Conservation (phyloP, 2,329 filamentous ascomycete species). For the Westerdykella ornata region DNA sequence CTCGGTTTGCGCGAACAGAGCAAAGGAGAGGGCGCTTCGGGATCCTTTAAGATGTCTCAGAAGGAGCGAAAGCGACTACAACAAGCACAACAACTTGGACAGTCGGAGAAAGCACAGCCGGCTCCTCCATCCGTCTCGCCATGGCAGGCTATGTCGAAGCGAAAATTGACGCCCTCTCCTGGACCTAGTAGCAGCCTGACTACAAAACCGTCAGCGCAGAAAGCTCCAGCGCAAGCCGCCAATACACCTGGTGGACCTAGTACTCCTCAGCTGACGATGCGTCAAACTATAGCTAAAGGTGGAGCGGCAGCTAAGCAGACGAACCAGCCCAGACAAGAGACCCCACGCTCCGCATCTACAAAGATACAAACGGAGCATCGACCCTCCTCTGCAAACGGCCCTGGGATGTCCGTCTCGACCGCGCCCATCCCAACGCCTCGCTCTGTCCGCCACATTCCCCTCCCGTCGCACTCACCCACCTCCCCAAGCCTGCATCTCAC, state of each 20-base stretch:
- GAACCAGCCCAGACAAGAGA: slow-evolving; percentile 15
- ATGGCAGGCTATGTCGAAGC: slow-evolving; percentile 28
- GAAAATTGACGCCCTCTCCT: slow-evolving; percentile 21
- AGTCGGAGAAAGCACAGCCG: slow-evolving; percentile 25
- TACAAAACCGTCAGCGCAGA: slow-evolving; percentile 12
- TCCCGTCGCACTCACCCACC: slow-evolving; percentile 54
- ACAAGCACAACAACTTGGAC: slow-evolving; percentile 34
- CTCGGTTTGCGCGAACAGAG: slow-evolving; percentile 45
- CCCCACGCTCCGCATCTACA: slow-evolving; percentile 7
- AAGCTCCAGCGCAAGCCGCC: slow-evolving; percentile 7
- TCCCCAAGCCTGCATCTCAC: slow-evolving; percentile 63
- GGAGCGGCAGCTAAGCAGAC: slow-evolving; percentile 23
- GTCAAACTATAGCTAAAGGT: slow-evolving; percentile 49
- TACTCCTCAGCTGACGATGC: slow-evolving; percentile 53
- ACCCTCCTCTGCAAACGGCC: slow-evolving; percentile 17
- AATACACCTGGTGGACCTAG: slow-evolving; percentile 14
- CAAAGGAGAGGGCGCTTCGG: slow-evolving; percentile 30
- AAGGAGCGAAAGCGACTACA: slow-evolving; percentile 71
- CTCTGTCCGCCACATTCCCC: slow-evolving; percentile 43
- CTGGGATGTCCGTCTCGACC: slow-evolving; percentile 32
- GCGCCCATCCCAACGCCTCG: slow-evolving; percentile 36
- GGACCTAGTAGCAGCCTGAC: slow-evolving; percentile 12
- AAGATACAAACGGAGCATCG: slow-evolving; percentile 18
- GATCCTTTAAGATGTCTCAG: slow-evolving; percentile 66
- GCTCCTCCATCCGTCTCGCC: slow-evolving; percentile 29